Percentiles rank a stretch among this genome's conserved stretches.
Evolutionary conservation across 176 grass and related monocot genomes (phyloP).

Genomic region (Oryza meyeriana): DNA sequence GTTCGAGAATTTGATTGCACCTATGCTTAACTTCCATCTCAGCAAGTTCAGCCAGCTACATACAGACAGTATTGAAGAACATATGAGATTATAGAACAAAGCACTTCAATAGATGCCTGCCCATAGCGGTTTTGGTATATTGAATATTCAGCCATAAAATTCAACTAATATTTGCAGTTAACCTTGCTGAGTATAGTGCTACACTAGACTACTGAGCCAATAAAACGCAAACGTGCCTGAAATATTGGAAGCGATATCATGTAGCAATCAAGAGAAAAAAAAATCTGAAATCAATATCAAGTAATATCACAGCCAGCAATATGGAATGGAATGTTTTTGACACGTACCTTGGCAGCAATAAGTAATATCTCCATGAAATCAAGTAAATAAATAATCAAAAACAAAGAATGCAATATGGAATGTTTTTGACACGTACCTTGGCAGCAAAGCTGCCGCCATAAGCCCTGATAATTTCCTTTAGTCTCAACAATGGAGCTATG

Average conservation of each 20-base stretch:
- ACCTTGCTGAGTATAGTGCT: background rate
- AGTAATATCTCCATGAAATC: no score
- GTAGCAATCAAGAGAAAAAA: background rate
- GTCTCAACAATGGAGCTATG: conserved; percentile 80
- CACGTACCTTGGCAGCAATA: conserved; percentile 86
- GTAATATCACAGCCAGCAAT: background rate
- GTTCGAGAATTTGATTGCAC: conserved; percentile 87
- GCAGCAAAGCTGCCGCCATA: conserved; percentile 86
- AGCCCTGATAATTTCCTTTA: conserved; percentile 76
- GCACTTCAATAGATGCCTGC: conserved; percentile 7
- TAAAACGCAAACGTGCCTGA: background rate
- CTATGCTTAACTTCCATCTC: conserved; percentile 98
- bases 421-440: conserved; percentile 54
- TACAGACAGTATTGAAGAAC: background rate
- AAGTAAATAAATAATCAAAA: conserved; percentile 17
- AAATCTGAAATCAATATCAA: background rate
- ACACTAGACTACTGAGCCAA: conserved; percentile 12
- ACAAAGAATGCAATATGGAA: background rate
- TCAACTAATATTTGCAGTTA: conserved; percentile 4
- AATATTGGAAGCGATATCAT: background rate
- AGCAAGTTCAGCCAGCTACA: conserved; percentile 74
- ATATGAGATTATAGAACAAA: background rate
- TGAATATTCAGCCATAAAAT: background rate
- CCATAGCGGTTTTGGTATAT: background rate
- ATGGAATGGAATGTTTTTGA: background rate